A percentile compares a stretch with the other conserved stretches of the same genome.
Evolutionary conservation across 106 monocot genomes (phyloP).

Genomic region (Platanthera zijinensis): DNA sequence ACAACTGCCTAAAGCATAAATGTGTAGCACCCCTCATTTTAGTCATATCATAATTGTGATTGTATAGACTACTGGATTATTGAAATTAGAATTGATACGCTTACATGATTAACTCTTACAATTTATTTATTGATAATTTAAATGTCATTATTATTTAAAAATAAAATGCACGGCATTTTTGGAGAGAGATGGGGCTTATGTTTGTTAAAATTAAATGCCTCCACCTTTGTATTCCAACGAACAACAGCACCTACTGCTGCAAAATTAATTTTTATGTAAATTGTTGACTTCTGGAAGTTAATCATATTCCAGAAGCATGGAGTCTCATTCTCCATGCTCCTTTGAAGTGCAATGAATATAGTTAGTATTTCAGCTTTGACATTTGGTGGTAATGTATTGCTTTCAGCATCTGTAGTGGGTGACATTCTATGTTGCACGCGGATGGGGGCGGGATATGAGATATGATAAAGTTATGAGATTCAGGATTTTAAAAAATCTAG

Average conservation of each 20-base stretch:
- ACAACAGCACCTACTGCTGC: not conserved
- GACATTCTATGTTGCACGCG: not conserved
- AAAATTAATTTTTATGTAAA: not conserved
- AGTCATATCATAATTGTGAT: too few relatives aligned
- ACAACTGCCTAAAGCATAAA: not conserved
- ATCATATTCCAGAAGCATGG: not conserved
- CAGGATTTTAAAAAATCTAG: too few relatives aligned
- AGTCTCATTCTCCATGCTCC: not conserved
- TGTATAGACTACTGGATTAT: too few relatives aligned
- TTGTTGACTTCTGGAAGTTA: not conserved
- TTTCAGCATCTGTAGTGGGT: not conserved
- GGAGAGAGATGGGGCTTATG: not conserved
- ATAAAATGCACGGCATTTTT: not conserved
- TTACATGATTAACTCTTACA: too few relatives aligned
- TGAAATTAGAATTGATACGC: too few relatives aligned
- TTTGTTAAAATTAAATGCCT: not conserved
- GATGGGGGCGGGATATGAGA: too few relatives aligned
- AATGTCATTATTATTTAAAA: too few relatives aligned
- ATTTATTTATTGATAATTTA: too few relatives aligned
- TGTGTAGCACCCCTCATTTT: not conserved
- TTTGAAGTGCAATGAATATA: not conserved
- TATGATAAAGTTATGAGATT: too few relatives aligned
- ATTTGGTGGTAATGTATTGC: not conserved
- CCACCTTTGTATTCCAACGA: not conserved
- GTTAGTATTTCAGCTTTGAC: not conserved